These are phyloP conservation scores for Apiospora sp. DNA, from an alignment of 2,329 filamentous ascomycete species.

Conservation along the genomic window DNA sequence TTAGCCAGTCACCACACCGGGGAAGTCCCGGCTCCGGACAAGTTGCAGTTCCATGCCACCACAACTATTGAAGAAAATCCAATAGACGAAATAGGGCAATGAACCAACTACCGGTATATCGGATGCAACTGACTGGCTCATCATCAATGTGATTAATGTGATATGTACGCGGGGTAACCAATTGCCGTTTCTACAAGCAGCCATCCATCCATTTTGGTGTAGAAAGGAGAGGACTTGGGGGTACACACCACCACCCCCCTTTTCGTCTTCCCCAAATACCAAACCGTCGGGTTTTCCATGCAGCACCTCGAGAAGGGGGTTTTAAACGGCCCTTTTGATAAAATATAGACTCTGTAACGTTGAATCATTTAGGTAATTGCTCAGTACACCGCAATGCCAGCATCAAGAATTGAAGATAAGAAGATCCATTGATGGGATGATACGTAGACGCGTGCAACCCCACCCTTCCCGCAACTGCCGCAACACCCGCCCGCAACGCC, in stretches of 20 bases:
- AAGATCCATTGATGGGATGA: too few species aligned
- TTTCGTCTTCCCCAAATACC: background rate
- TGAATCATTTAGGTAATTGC: too few species aligned
- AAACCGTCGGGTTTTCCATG: background rate
- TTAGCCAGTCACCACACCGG: background rate
- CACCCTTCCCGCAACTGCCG: background rate
- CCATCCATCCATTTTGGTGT: background rate
- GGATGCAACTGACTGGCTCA: background rate
- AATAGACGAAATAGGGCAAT: too few species aligned
- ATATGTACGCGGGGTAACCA: background rate
- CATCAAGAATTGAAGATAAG: background rate
- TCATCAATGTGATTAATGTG: background rate
- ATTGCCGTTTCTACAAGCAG: background rate
- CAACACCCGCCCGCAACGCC: background rate
- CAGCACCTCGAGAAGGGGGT: background rate
- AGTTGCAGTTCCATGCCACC: background rate
- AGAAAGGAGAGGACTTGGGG: too few species aligned
- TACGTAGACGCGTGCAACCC: conserved; percentile 1
- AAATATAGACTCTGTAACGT: background rate
- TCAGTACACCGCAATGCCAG: background rate
- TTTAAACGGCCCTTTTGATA: background rate
- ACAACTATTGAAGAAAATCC: background rate
- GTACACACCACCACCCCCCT: too few species aligned
- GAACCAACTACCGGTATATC: background rate
- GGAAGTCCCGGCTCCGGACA: background rate